Evolutionary conservation across 345 rosid species (phyloP).

Genomic region (Camelina laxa): DNA sequence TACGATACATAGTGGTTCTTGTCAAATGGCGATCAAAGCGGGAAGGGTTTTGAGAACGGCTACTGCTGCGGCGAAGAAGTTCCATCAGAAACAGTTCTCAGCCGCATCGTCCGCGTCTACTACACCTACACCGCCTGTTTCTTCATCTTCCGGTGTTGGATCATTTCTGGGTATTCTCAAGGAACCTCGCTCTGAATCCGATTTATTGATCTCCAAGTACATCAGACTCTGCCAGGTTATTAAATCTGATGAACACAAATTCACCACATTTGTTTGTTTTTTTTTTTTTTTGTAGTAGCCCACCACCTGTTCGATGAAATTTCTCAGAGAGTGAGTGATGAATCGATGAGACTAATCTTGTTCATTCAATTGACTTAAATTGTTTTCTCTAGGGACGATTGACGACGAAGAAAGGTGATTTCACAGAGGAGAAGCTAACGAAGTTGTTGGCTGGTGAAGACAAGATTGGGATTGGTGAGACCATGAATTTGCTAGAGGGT

Average conservation of each 20-base stretch:
- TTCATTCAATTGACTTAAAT: background rate
- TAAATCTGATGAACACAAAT: background rate
- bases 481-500: constrained; percentile 34
- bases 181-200: constrained; percentile 27
- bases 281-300: background rate
- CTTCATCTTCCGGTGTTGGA: constrained; percentile 42
- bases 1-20: background rate
- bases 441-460: constrained; percentile 33
- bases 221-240: constrained; percentile 38
- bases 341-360: background rate
- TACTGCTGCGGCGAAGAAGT: constrained; percentile 37
- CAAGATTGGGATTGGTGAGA: constrained; percentile 28
- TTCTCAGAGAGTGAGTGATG: background rate
- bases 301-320: constrained; percentile 43
- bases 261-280: background rate
- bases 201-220: constrained; percentile 39
- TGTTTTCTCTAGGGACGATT: constrained; percentile 31
- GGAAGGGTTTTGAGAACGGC: constrained; percentile 42
- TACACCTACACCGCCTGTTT: constrained; percentile 3
- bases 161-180: constrained; percentile 35
- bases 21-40: constrained; percentile 39
- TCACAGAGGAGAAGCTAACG: constrained; percentile 32
- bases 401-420: constrained; percentile 44
- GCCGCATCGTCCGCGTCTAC: constrained; percentile 1
- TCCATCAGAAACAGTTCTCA: constrained; percentile 13